Evolutionary conservation across 1,139 yeast species (phyloP).

Genomic region (Candida albicans): DNA sequence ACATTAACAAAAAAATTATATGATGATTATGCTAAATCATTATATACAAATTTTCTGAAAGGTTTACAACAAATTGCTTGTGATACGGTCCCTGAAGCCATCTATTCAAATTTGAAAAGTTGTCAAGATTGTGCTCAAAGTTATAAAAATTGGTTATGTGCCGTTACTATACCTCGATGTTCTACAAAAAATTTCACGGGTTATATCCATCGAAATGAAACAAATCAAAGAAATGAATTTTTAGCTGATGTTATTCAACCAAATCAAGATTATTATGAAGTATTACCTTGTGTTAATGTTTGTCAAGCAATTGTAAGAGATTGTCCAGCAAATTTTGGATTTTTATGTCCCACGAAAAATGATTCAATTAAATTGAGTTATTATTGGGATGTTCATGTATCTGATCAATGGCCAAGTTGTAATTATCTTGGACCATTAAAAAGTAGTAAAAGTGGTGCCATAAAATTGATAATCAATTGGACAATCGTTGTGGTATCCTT

Average conservation of each 20-base stretch:
- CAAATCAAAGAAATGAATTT: slow-evolving; percentile 54
- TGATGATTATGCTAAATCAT: slow-evolving; percentile 58
- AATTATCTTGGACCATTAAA: slow-evolving; percentile 46
- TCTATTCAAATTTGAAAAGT: slow-evolving; percentile 69
- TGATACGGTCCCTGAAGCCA: slow-evolving; percentile 65
- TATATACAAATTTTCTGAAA: slow-evolving; percentile 67
- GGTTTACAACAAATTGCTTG: slow-evolving; percentile 80
- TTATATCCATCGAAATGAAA: slow-evolving; percentile 46
- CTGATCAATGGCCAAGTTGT: slow-evolving; percentile 40
- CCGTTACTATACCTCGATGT: slow-evolving; percentile 89
- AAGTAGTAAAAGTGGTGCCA: not conserved
- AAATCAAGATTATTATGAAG: slow-evolving; percentile 63
- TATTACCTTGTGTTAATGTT: slow-evolving; percentile 81
- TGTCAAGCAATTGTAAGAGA: slow-evolving; percentile 78
- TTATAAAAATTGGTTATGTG: slow-evolving; percentile 87
- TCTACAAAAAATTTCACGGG: slow-evolving; percentile 49
- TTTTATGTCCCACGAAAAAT: slow-evolving; percentile 62
- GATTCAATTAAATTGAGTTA: slow-evolving; percentile 46
- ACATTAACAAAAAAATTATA: slow-evolving; percentile 42
- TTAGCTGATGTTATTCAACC: slow-evolving; percentile 63
- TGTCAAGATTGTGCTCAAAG: slow-evolving; percentile 73
- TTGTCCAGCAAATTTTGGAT: slow-evolving; percentile 78
- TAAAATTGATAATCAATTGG: not conserved
- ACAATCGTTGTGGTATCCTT: not conserved
- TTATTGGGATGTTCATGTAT: slow-evolving; percentile 34